A percentile compares a stretch with the other conserved stretches of the same genome.
Conservation (phyloP, 2,329 filamentous ascomycete genomes). For the Cladosporium sp. region DNA sequence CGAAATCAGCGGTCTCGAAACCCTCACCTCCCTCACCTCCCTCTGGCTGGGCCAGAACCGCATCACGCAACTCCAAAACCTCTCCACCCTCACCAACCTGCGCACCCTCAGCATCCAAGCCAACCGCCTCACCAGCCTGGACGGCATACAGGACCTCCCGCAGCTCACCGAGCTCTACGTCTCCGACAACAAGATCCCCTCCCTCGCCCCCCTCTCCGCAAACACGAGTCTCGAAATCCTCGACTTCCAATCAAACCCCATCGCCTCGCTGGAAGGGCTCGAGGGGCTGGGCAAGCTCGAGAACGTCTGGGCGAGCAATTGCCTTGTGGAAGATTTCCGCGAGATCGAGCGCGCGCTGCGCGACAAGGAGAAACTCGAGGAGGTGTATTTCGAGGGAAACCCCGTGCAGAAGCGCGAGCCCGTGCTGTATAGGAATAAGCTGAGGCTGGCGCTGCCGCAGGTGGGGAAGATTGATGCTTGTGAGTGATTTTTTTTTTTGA, state of each 20-base stretch:
- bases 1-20: conserved; percentile 80
- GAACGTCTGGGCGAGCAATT: conserved; percentile 94
- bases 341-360: conserved; percentile 75
- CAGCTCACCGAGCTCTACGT: conserved; percentile 91
- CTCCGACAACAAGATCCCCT: conserved; percentile 85
- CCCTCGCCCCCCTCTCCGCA: conserved; percentile 62
- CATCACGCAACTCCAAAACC: conserved; percentile 75
- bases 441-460: conserved; percentile 80
- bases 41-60: conserved; percentile 97
- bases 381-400: conserved; percentile 96
- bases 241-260: conserved; percentile 85
- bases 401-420: conserved; percentile 75
- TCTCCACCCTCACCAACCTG: conserved; percentile 71
- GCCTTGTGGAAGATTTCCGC: conserved; percentile 71
- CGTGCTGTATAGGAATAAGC: conserved; percentile 92
- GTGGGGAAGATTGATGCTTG: conserved; percentile 94
- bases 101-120: conserved; percentile 91
- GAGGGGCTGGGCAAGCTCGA: conserved; percentile 67
- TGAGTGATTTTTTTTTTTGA: conserved; percentile 52
- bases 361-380: conserved; percentile 75
- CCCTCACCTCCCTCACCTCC: conserved; percentile 73
- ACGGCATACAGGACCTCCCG: conserved; percentile 68
- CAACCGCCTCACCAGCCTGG: conserved; percentile 79
- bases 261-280: conserved; percentile 70
- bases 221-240: conserved; percentile 64